A percentile compares a stretch with the other conserved stretches of the same genome.
phyloP scores from a whole-genome alignment of 495 filamentous ascomycete species.

The Aspergillus taichungensis region DNA sequence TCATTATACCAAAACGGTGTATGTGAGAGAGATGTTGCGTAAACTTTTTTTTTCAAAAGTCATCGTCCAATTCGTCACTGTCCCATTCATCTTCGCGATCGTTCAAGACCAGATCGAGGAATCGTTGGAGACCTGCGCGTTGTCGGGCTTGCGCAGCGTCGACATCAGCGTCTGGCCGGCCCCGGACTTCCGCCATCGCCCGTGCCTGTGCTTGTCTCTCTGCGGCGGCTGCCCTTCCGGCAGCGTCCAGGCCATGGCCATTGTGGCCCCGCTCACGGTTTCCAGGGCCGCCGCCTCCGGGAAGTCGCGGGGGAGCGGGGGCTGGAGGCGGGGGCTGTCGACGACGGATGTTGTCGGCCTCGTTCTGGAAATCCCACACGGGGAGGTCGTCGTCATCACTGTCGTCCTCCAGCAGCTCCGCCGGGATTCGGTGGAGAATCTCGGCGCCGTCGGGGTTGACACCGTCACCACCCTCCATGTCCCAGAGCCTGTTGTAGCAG shows the following conservation, averaged over 20 bases:
- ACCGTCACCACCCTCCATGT: constrained; percentile 77
- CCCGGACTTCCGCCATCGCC: constrained; percentile 35
- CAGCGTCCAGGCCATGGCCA: constrained; percentile 23
- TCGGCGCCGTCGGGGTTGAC: constrained; percentile 36
- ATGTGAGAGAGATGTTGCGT: not conserved
- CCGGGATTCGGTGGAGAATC: constrained; percentile 33
- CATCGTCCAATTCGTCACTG: constrained; percentile 50
- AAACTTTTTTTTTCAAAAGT: constrained; percentile 15
- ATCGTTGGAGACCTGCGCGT: constrained; percentile 39
- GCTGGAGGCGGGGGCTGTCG: constrained; percentile 36
- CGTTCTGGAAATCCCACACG: constrained; percentile 23
- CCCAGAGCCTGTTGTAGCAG: constrained; percentile 85
- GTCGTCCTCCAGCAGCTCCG: constrained; percentile 26
- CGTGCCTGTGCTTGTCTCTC: constrained; percentile 37
- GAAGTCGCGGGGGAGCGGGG: constrained; percentile 29
- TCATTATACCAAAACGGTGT: not conserved
- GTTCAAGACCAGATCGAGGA: constrained; percentile 44
- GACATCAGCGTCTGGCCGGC: constrained; percentile 16
- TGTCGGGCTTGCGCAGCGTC: constrained; percentile 5
- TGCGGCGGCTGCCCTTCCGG: constrained; percentile 32
- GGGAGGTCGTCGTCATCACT: constrained; percentile 22
- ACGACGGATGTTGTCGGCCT: constrained; percentile 17
- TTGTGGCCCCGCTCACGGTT: constrained; percentile 20
- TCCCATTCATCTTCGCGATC: constrained; percentile 59
- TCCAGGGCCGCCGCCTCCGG: constrained; percentile 13